These are phyloP conservation scores for Tolypocladium pustulatum DNA, from an alignment of 2,329 filamentous ascomycete species.

Conservation along the genomic window DNA sequence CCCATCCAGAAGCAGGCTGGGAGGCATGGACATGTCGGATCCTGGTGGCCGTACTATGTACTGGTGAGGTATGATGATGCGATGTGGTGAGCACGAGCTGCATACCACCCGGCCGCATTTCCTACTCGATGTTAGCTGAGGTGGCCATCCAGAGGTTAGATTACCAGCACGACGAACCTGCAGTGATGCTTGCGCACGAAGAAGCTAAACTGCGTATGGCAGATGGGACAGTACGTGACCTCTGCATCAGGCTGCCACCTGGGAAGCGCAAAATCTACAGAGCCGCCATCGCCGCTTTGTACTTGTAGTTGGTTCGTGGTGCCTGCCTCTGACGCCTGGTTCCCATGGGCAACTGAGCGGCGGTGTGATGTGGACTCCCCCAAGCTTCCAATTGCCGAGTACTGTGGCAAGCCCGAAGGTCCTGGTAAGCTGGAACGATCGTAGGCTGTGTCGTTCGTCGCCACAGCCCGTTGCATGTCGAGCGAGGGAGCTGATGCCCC, in stretches of 20 bases:
- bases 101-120: constrained; percentile 95
- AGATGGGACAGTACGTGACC: constrained; percentile 77
- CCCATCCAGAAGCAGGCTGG: constrained; percentile 25
- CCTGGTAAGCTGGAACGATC: not conserved
- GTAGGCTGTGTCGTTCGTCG: not conserved
- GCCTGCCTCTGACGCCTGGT: not conserved
- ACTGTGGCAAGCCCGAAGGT: too few species aligned
- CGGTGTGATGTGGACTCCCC: not conserved
- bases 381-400: not conserved
- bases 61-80: constrained; percentile 87
- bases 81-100: constrained; percentile 78
- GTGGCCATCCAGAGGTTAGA: not conserved
- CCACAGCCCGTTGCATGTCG: not conserved
- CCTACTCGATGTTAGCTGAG: constrained; percentile 26
- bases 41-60: constrained; percentile 77
- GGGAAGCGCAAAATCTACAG: constrained; percentile 48
- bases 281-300: not conserved
- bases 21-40: constrained; percentile 26
- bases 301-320: not conserved
- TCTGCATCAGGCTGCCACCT: constrained; percentile 84
- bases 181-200: constrained; percentile 90
- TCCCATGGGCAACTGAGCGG: not conserved
- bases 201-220: constrained; percentile 66
- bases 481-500: not conserved
- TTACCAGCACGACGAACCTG: constrained; percentile 40